Conservation (phyloP, 805 yeast genomes). For the Ogataea trehalophila region DNA sequence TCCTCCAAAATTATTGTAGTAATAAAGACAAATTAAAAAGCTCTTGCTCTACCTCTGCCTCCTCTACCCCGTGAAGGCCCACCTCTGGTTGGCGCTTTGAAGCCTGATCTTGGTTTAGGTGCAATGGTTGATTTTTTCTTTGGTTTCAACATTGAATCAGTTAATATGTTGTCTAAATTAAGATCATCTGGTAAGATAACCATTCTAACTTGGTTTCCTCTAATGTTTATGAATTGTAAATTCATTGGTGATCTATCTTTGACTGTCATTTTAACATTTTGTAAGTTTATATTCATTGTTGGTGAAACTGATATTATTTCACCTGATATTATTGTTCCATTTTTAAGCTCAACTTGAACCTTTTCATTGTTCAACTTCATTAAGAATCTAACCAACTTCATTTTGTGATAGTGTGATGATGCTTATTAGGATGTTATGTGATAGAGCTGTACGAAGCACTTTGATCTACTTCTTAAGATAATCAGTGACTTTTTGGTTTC, state of each 20-base stretch:
- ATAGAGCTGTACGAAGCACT: too few species aligned
- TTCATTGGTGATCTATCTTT: conserved; percentile 63
- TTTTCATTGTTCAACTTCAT: conserved; percentile 84
- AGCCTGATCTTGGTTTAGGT: conserved; percentile 22
- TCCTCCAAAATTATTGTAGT: too few species aligned
- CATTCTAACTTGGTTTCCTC: conserved; percentile 87
- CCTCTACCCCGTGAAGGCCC: conserved; percentile 23
- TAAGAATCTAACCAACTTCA: conserved; percentile 72
- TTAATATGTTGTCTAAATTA: conserved; percentile 60
- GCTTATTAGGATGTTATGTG: background rate
- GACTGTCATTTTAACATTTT: conserved; percentile 75
- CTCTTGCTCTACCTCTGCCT: conserved; percentile 29
- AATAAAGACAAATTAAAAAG: conserved; percentile 16
- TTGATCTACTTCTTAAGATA: too few species aligned
- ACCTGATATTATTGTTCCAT: conserved; percentile 84
- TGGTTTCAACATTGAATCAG: conserved; percentile 42
- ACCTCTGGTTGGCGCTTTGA: conserved; percentile 12
- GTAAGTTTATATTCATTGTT: conserved; percentile 80
- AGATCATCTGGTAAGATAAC: conserved; percentile 81
- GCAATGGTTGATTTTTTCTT: conserved; percentile 42
- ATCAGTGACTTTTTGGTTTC: too few species aligned
- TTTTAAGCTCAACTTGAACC: conserved; percentile 85
- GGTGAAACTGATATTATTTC: conserved; percentile 83
- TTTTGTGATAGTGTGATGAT: conserved; percentile 11
- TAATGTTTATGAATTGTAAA: conserved; percentile 73